Evolutionary conservation across 805 yeast genomes (phyloP), one percentile per base, ranked within the genome.

Genomic region (Wickerhamomyces chambardii): DNA sequence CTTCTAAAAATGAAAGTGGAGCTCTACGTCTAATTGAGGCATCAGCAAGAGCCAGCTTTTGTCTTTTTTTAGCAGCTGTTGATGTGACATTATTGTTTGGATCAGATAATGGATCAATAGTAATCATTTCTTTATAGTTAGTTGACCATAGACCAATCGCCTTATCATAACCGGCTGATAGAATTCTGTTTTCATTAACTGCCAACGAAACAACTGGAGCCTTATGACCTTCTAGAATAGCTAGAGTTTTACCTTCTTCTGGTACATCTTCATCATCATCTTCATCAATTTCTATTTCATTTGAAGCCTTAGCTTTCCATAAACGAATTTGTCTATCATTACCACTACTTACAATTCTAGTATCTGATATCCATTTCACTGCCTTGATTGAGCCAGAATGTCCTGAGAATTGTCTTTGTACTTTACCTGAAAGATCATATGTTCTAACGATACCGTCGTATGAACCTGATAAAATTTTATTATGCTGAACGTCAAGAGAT

Each of bases 381-480:
- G 84, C 70, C 54, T 82, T 80, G 36, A 92, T 78, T 11, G 97
- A 79, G 22, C 85, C 95, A 15, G 83, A 75, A 57, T 92, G 98
- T 19, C 97, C 97, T 35, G 75, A 73, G 46, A 82, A 73, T 55
- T 85, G 95, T 42, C 81, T 75, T 46, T 77, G 80, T 9, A 89
- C 81, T 33, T 74, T 69, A 9, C 97, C 97, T 14, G 84, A 71
- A 58, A 75, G 61, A 53, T 85, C 79, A 78, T 89, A 92, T 10
- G 92, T 76, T 44, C 97, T 74, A 17, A 90, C 95, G 22, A 90
- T 73, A 47, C 97, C 97, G 56, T 92, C 98, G 53, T 89, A 92
- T 1, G 95, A 78, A 28, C 97, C 98, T 12, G 92, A 77, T 31
- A 87, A 66, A 36, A 90, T 83, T 50, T 70, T 70, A 30, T 63